These are phyloP conservation scores for Exophiala sp. DNA, from an alignment of 2,329 filamentous ascomycete species.

Conservation along the genomic window DNA sequence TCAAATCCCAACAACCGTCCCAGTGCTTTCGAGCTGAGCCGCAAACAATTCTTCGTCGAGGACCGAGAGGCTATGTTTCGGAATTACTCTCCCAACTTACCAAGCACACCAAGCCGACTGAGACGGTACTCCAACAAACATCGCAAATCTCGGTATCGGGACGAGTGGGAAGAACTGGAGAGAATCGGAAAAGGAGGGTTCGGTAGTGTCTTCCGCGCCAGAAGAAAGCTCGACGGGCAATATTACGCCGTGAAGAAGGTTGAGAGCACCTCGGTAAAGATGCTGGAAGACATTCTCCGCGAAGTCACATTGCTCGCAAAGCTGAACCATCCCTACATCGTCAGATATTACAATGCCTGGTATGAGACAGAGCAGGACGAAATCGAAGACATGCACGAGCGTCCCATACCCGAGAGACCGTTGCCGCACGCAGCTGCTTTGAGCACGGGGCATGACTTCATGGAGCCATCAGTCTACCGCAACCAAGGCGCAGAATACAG, in stretches of 20 bases:
- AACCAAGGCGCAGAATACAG: conserved; percentile 64
- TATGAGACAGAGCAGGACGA: conserved; percentile 51
- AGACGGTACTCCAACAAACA: conserved; percentile 19
- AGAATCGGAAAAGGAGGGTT: conserved; percentile 89
- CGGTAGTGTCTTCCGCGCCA: conserved; percentile 90
- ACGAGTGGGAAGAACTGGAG: conserved; percentile 86
- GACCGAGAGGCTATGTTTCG: conserved; percentile 21
- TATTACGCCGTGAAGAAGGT: conserved; percentile 98
- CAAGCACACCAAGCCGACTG: conserved; percentile 10
- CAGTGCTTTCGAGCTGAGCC: conserved; percentile 64
- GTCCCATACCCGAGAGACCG: conserved; percentile 6
- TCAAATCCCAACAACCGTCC: conserved; percentile 76
- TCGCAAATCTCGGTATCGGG: conserved; percentile 66
- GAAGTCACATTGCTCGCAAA: conserved; percentile 87
- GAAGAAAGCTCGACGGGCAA: conserved; percentile 87
- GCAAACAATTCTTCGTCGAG: conserved; percentile 29
- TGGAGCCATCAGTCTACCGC: conserved; percentile 74
- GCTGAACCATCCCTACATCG: conserved; percentile 79
- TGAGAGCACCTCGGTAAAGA: conserved; percentile 67
- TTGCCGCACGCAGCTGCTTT: conserved; percentile 12
- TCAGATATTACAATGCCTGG: conserved; percentile 95
- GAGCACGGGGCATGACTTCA: conserved; percentile 70
- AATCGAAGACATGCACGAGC: conserved; percentile 7
- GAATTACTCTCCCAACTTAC: conserved; percentile 10
- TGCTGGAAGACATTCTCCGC: conserved; percentile 60